Percentiles rank a stretch among this genome's conserved stretches.
These are phyloP conservation scores for Cryptococcus wingfieldii DNA, from an alignment of 1,284 basidiomycete genomes.

Conservation along the genomic window DNA sequence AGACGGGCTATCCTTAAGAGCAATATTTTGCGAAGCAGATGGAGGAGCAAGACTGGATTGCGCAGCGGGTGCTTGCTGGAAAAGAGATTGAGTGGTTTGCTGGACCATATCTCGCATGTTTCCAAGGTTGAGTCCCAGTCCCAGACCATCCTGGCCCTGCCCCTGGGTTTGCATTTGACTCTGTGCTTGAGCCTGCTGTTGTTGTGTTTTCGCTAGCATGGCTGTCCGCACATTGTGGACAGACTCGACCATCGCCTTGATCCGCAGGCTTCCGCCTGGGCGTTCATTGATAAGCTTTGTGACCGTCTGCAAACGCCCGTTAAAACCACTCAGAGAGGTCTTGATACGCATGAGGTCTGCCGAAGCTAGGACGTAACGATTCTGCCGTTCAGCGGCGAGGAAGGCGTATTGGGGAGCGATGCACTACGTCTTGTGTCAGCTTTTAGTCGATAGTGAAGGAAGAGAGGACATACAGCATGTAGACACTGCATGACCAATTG, in stretches of 20 bases:
- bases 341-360: conserved; percentile 9
- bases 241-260: conserved; percentile 5
- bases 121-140: neutral
- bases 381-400: conserved; percentile 12
- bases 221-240: conserved; percentile 3
- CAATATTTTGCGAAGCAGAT: neutral
- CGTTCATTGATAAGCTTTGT: neutral
- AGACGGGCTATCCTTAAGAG: conserved; percentile 1
- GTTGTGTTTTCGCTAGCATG: neutral
- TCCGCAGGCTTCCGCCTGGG: conserved; percentile 4
- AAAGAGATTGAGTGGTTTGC: neutral
- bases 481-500: neutral
- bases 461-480: neutral
- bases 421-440: conserved; percentile 16
- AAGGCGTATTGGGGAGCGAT: conserved; percentile 17
- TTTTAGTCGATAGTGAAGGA: neutral
- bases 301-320: too few species aligned
- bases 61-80: neutral
- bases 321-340: too few species aligned
- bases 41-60: conserved; percentile 2
- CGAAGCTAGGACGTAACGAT: conserved; percentile 14
- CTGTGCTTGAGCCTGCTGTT: neutral
- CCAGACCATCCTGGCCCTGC: neutral
- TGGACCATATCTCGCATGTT: neutral
- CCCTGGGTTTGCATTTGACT: neutral